Evolutionary conservation across 257 asterid genomes (phyloP).

Genomic region (Solanum okadae): DNA sequence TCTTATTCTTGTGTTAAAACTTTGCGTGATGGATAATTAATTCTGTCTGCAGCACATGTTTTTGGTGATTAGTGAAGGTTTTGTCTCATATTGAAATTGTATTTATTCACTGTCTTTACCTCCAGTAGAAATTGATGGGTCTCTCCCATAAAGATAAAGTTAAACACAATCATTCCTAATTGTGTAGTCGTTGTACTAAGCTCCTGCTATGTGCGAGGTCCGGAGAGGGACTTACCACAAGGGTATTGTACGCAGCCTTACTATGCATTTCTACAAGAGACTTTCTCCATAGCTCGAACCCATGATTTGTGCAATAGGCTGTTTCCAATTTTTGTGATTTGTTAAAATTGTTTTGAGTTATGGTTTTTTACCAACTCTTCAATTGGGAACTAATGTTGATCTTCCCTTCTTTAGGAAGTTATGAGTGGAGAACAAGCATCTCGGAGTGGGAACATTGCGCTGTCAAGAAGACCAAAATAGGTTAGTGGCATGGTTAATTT

Average conservation of each 20-base stretch:
- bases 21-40: background rate
- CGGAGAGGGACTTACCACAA: background rate
- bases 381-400: background rate
- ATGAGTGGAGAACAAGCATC: background rate
- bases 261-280: background rate
- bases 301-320: background rate
- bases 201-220: background rate
- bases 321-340: background rate
- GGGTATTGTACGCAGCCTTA: background rate
- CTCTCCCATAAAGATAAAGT: background rate
- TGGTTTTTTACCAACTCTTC: background rate
- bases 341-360: background rate
- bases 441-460: constrained; percentile 6
- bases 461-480: constrained; percentile 8
- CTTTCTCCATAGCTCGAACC: background rate
- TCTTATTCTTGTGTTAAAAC: background rate
- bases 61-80: background rate
- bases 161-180: background rate
- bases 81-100: background rate
- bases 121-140: background rate
- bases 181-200: background rate
- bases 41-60: background rate
- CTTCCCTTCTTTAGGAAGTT: constrained; percentile 9
- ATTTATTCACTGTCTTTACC: background rate
- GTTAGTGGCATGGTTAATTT: background rate